Percentiles rank a stretch among this genome's conserved stretches.
These are phyloP conservation scores for Cardamine resedifolia DNA, from an alignment of 345 rosid genomes.

Conservation along the genomic window DNA sequence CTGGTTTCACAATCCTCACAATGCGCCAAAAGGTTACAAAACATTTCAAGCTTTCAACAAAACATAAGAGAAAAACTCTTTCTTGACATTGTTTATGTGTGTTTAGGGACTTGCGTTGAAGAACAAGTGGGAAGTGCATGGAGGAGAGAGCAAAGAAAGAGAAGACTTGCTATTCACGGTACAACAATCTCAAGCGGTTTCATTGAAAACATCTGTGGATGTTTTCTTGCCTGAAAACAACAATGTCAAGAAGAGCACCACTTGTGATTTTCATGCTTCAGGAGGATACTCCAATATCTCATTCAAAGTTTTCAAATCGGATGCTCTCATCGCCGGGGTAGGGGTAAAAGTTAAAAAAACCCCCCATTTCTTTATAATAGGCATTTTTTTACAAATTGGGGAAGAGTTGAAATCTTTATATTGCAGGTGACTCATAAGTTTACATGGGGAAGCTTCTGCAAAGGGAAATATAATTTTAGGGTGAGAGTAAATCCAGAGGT, in stretches of 20 bases:
- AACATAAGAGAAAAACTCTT: not conserved
- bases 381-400: not conserved
- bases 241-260: slow-evolving; percentile 27
- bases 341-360: slow-evolving; percentile 24
- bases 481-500: slow-evolving; percentile 72
- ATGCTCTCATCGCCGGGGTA: slow-evolving; percentile 69
- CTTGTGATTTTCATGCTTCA: slow-evolving; percentile 50
- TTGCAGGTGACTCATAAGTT: slow-evolving; percentile 56
- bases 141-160: slow-evolving; percentile 49
- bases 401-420: slow-evolving; percentile 1
- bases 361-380: slow-evolving; percentile 1
- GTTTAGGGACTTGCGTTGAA: slow-evolving; percentile 46
- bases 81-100: not conserved
- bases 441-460: slow-evolving; percentile 64
- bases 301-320: slow-evolving; percentile 55
- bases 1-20: slow-evolving; percentile 66
- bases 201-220: slow-evolving; percentile 55
- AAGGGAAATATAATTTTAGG: slow-evolving; percentile 58
- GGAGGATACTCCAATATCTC: slow-evolving; percentile 57
- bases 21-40: slow-evolving; percentile 58
- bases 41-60: not conserved
- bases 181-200: slow-evolving; percentile 51
- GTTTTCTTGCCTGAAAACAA: slow-evolving; percentile 48
- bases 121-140: slow-evolving; percentile 57
- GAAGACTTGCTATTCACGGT: slow-evolving; percentile 47